Percentiles rank a stretch among this genome's conserved stretches.
Evolutionary conservation across 1,139 yeast species (phyloP).

Genomic region (Geotrichum bryndzae): DNA sequence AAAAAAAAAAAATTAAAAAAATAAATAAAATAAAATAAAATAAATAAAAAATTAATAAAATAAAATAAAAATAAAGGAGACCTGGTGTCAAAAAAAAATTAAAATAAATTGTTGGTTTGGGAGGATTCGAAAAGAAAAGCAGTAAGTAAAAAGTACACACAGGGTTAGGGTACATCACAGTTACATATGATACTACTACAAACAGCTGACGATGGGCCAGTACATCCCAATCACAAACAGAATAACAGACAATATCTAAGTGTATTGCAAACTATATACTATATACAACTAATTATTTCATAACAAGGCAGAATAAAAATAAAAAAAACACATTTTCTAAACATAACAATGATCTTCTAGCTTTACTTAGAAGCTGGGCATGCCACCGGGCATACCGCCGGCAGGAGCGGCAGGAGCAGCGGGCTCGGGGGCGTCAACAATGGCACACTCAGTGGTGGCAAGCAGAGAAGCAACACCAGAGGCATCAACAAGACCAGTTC

Average conservation of each 20-base stretch:
- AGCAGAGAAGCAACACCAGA: conserved; percentile 96
- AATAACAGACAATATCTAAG: background rate
- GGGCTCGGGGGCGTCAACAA: conserved; percentile 95
- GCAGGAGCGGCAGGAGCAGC: conserved; percentile 64
- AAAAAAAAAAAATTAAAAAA: background rate
- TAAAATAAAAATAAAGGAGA: background rate
- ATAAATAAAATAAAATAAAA: background rate
- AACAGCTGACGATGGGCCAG: background rate
- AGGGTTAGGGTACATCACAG: background rate
- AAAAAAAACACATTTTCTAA: background rate
- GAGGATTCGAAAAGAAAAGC: background rate
- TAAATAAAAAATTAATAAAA: background rate
- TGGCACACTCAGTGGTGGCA: conserved; percentile 98
- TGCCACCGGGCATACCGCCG: conserved; percentile 46
- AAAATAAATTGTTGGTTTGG: background rate
- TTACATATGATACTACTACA: background rate
- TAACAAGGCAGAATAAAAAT: background rate
- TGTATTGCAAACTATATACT: background rate
- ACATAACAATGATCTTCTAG: background rate
- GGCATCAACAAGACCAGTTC: conserved; percentile 95
- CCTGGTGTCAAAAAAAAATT: background rate
- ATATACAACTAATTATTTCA: background rate
- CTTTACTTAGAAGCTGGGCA: conserved; percentile 24
- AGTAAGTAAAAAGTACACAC: background rate
- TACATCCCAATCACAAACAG: background rate